These are phyloP conservation scores for Russula dissimulans DNA, from an alignment of 768 basidiomycete species.

Conservation along the genomic window DNA sequence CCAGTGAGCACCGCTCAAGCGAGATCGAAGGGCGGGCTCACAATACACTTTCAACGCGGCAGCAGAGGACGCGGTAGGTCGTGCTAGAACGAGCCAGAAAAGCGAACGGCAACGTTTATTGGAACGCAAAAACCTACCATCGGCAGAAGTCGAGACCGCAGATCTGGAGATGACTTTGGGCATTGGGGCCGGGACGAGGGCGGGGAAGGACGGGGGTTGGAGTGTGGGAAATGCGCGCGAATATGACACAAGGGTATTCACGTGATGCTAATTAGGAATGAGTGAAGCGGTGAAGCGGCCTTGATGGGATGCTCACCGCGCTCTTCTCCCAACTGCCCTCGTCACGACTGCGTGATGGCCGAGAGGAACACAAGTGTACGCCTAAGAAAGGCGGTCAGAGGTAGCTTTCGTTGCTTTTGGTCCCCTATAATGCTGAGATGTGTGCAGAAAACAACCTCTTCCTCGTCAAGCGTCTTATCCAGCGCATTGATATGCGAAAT, in stretches of 20 bases:
- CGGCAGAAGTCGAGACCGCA: constrained; percentile 79
- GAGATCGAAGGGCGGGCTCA: constrained; percentile 30
- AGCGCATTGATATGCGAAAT: constrained; percentile 85
- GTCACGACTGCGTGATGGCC: constrained; percentile 44
- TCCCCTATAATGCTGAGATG: not conserved
- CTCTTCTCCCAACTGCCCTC: constrained; percentile 21
- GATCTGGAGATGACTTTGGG: constrained; percentile 89
- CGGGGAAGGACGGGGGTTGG: too few relatives aligned
- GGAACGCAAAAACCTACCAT: constrained; percentile 41
- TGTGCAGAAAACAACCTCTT: constrained; percentile 85
- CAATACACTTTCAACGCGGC: constrained; percentile 77
- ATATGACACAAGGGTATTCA: not conserved
- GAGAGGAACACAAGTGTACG: constrained; percentile 72
- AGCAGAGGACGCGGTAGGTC: constrained; percentile 69
- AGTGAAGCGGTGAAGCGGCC: not conserved
- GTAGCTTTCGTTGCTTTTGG: constrained; percentile 27
- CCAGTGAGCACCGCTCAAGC: not conserved
- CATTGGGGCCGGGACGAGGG: constrained; percentile 36
- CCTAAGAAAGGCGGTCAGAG: constrained; percentile 74
- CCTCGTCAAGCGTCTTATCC: constrained; percentile 79
- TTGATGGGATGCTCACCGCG: constrained; percentile 16
- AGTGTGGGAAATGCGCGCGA: not conserved
- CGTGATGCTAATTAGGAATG: constrained; percentile 10
- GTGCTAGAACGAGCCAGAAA: constrained; percentile 37
- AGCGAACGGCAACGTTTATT: not conserved